Evolutionary conservation across 2,329 filamentous ascomycete species (phyloP), one percentile per base, ranked within the genome.

Genomic region (Trichoderma aggressivum): DNA sequence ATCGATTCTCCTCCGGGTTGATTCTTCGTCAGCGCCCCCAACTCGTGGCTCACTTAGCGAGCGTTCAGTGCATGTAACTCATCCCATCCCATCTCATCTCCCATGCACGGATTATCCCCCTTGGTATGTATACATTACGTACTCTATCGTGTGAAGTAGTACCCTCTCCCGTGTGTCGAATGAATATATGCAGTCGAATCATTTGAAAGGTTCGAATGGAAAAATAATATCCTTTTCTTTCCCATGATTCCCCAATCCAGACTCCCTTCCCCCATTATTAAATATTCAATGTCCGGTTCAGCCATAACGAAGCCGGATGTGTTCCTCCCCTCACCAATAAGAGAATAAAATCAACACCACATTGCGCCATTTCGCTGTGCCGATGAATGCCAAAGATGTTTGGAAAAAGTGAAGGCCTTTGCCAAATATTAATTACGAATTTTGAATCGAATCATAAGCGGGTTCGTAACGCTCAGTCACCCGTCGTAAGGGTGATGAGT

Each of bases 301-400:
- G 77, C 76, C 74, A 73, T 74, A 73, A 73, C 74, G 75, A 75
- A 77, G 10, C 73, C 76, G 75, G 76, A 76, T 72, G 73, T 75
- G 18, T 68, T 72, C 72, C 74, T 72, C 70, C 75, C 74, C 73
- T 74, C 69, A 62, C 66, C 73, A 77, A 74, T 28, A 62, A 62
- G 34, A 26, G 24, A 74, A 79, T 78, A 77, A 62, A 69, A 61
- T 61, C 50, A 62, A 61, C 67, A 70, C 67, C 78, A 74, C 73
- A 70, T 77, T 81, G 79, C 80, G 80, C 80, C 80, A 74, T 75
- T 73, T 81, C 80, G 80, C 80, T 81, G 79, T 82, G 80, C 78
- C 76, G 77, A 79, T 80, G 78, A 81, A 81, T 80, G 79, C 78
- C 79, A 81, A 81, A 81, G 79, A 80, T 79, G 76, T 79, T 76